Percentiles rank a stretch among this genome's conserved stretches.
Evolutionary conservation across 129 eudicot genomes (phyloP).

Genomic region (Deinandra increscens): DNA sequence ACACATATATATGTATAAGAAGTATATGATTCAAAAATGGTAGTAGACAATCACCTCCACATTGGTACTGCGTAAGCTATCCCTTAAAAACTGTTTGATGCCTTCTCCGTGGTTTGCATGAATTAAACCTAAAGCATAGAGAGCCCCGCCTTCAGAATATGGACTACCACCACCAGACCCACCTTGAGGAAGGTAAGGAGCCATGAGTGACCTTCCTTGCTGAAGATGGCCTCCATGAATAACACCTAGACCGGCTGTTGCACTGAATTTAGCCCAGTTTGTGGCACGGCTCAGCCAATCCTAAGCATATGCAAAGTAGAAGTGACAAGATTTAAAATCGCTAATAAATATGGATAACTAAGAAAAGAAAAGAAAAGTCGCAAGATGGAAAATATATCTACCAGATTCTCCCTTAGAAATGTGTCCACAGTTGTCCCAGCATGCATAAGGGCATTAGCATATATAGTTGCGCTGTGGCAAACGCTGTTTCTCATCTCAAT

Average conservation of each 20-base stretch:
- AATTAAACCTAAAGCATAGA: constrained; percentile 88
- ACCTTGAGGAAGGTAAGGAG: constrained; percentile 94
- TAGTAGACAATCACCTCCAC: constrained; percentile 62
- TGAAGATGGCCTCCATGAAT: constrained; percentile 91
- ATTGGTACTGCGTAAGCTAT: constrained; percentile 81
- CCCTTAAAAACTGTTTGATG: constrained; percentile 84
- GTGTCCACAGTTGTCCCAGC: constrained; percentile 99
- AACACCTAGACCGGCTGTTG: constrained; percentile 96
- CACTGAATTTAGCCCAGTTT: constrained; percentile 98
- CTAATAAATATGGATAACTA: neutral
- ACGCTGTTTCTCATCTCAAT: constrained; percentile 99
- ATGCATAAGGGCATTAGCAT: constrained; percentile 97
- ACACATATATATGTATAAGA: neutral
- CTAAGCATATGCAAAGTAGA: constrained; percentile 37
- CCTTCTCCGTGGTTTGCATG: constrained; percentile 99
- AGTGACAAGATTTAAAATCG: neutral
- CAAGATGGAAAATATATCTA: constrained; percentile 18
- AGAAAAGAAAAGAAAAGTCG: neutral
- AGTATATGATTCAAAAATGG: neutral
- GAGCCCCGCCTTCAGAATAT: constrained; percentile 97
- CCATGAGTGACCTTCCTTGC: constrained; percentile 98
- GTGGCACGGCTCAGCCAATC: constrained; percentile 99
- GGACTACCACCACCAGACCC: constrained; percentile 96
- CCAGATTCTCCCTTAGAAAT: constrained; percentile 95
- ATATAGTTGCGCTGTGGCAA: constrained; percentile 96